phyloP scores from a whole-genome alignment of 164 flowering plant genomes.

The Kingdonia uniflora region DNA sequence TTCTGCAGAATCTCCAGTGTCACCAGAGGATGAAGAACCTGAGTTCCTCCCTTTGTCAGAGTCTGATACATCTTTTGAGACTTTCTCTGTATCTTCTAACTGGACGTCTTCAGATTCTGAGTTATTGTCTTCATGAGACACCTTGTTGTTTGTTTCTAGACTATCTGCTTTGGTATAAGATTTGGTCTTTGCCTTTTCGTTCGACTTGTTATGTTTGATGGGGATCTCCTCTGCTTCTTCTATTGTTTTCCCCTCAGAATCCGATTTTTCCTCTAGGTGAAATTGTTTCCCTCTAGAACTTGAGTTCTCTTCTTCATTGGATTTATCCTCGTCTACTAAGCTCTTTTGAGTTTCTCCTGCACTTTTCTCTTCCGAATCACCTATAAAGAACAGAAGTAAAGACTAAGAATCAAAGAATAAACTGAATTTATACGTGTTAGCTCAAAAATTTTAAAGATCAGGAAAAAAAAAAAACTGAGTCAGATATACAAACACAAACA shows the following conservation, averaged over 20 bases:
- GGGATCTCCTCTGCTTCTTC: conserved; percentile 13
- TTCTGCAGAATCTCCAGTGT: conserved; percentile 47
- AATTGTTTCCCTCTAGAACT: conserved; percentile 18
- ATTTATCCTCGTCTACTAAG: conserved; percentile 14
- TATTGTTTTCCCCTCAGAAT: conserved; percentile 16
- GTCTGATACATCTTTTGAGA: conserved; percentile 21
- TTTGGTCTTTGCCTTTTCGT: no score
- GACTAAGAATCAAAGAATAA: neutral
- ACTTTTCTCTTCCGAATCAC: conserved; percentile 22
- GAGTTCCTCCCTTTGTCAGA: conserved; percentile 13
- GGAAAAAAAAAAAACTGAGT: no score
- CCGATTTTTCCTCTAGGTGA: conserved; percentile 15
- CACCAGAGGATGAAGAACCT: conserved; percentile 13
- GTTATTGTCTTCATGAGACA: conserved; percentile 17
- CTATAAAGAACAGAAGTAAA: conserved; percentile 14
- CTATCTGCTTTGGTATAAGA: no score
- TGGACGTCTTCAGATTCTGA: conserved; percentile 6
- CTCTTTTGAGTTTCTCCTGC: conserved; percentile 16
- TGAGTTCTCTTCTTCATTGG: conserved; percentile 18
- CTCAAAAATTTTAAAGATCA: no score
- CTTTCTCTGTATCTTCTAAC: conserved; percentile 6
- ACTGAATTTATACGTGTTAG: neutral
- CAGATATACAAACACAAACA: no score
- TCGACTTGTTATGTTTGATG: no score
- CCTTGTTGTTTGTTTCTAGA: conserved; percentile 10